Evolutionary conservation across 768 basidiomycete species (phyloP), one percentile per base, ranked within the genome.

Genomic region (Piloderma croceum): DNA sequence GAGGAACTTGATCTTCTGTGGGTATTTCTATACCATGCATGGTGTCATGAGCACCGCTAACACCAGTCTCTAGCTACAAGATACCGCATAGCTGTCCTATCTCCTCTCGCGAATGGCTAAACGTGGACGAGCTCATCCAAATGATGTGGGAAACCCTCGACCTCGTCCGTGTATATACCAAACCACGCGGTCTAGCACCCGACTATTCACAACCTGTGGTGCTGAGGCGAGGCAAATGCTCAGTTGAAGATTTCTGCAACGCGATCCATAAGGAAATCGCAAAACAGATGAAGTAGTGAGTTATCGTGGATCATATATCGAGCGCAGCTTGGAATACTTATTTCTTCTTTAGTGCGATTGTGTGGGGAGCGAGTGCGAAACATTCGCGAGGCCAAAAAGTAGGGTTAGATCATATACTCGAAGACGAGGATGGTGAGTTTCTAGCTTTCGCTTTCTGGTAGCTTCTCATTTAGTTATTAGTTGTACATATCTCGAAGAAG

Each of bases 361-460:
- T 98, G 3, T 99, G 91, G 91, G 94, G 94, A 36, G 72, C 91
- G 0, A 94, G 90, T 48, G 94, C 92, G n/a, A 97, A 97, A 67
- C 96, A 99, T 58, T 71, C 90, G 4, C 74, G 96, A 47, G 96
- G 96, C 7, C 96, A 99, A 62, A 96, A 97, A 60, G 90, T 92
- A 22, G 91, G 92, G 7, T 50, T 90, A 37, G 90, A 91, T 17
- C 91, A 93, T 53, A 59, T 83, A 7, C 62, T 94, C 23, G 87
- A 90, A 51, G 90, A 93, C 51, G 90, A 93, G 65, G 90, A 93
- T 59, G 86, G 86, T 80, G 58, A 58, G 79, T 59, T 3, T 21
- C 31, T n/a, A n/a, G n/a, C n/a, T 15, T 42, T 32, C 21, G 21
- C 41, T 33, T 36, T 9, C 18, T 39, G 6, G 23, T 7, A 29